Base-by-base conservation (phyloP, 2,329 filamentous ascomycete species). In the Phoma sp. region DNA sequence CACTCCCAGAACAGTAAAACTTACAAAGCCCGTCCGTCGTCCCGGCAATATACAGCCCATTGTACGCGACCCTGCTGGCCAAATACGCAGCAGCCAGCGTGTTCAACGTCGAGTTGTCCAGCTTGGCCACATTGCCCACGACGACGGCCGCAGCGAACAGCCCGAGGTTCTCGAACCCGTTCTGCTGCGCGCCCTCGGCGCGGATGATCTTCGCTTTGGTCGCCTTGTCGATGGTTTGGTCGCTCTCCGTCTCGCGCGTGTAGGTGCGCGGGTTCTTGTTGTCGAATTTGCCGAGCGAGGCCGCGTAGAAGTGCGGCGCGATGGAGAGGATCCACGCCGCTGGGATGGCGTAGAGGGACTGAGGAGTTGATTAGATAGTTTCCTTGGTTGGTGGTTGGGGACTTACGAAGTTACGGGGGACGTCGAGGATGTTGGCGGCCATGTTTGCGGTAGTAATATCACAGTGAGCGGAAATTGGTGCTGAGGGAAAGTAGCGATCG, bases 131-230 rank as follows among this genome's bases (percentile, higher is more conserved):
- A 46, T 46, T 52, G 17, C 49, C 49, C 27, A 52, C 41, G 0
- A 52, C 49, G 6, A 52, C 43, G 2, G 43, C 43, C 6, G 49
- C 43, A 21, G 49, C 49, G 12, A 46, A 52, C 15, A 52, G 43
- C 2, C 49, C 49, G 7, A 46, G 27, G 41, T 52, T 52, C 36
- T 52, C 49, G 6, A 52, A 52, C 0, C 49, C 49, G 22, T 52
- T 52, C 22, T 52, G 49, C 43, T 46, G 49, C 4, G 43, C 41
- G 29, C 43, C 49, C 21, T 52, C 49, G 10, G 49, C 49, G 21
- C 49, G 41, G 19, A 52, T n/a, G 13, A 52, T 52, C 21, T 21
- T 46, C n/a, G 49, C 49, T 25, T 52, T 52, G 36, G 49, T 52
- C 6, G 43, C 43, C 17, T 52, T 52, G 41, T 52, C 49, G 29